Evolutionary conservation across 495 filamentous ascomycete genomes (phyloP).

Genomic region (Paragyromitra xinjiangensis): DNA sequence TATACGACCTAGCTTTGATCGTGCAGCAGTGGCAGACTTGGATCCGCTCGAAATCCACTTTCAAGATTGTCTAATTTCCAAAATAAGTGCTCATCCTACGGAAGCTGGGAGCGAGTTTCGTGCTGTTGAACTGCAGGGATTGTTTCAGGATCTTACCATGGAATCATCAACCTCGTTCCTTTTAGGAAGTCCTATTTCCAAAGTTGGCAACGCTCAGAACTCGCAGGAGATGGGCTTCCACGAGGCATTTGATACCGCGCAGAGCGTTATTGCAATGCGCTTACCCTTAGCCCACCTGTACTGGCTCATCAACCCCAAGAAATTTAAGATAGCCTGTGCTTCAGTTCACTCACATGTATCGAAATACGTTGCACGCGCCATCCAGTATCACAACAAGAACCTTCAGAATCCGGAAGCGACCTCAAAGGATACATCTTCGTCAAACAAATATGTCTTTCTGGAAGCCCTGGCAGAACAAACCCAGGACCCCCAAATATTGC

Average conservation of each 20-base stretch:
- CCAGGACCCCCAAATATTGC: slow-evolving; percentile 63
- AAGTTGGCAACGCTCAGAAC: slow-evolving; percentile 14
- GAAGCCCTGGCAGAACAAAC: slow-evolving; percentile 62
- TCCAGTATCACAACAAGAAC: slow-evolving; percentile 51
- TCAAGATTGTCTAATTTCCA: slow-evolving; percentile 17
- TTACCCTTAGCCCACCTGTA: slow-evolving; percentile 65
- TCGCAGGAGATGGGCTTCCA: slow-evolving; percentile 36
- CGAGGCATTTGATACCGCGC: slow-evolving; percentile 45
- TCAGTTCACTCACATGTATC: slow-evolving; percentile 61
- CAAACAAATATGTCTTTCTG: slow-evolving; percentile 61
- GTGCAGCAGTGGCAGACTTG: slow-evolving; percentile 58
- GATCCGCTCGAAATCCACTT: slow-evolving; percentile 36
- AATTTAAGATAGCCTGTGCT: slow-evolving; percentile 60
- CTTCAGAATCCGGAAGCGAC: slow-evolving; percentile 53
- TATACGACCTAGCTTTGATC: slow-evolving; percentile 66
- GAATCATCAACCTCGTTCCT: slow-evolving; percentile 62
- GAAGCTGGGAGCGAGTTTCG: not conserved
- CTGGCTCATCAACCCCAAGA: slow-evolving; percentile 63
- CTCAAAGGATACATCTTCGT: slow-evolving; percentile 36
- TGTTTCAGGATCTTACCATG: slow-evolving; percentile 64
- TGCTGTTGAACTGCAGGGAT: slow-evolving; percentile 62
- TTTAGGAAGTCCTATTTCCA: slow-evolving; percentile 61
- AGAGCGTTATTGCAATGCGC: slow-evolving; percentile 55
- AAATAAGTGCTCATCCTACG: slow-evolving; percentile 7
- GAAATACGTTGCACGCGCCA: slow-evolving; percentile 59